Percentiles rank a stretch among this genome's conserved stretches.
phyloP scores from a whole-genome alignment of 305 asterid species.

The Solanum aculeatissimum region DNA sequence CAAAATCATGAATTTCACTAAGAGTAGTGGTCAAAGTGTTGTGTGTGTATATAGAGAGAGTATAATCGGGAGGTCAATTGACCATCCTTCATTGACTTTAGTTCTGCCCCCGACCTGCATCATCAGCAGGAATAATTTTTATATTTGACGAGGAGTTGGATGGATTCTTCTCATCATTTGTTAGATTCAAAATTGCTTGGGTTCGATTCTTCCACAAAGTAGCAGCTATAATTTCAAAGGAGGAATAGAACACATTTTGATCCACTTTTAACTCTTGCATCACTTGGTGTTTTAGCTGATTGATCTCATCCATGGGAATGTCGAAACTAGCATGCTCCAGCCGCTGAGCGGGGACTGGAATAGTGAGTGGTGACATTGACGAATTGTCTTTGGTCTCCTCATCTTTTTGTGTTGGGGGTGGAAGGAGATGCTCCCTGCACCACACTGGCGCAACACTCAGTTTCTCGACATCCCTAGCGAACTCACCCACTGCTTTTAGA shows the following conservation, averaged over 20 bases:
- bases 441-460: slow-evolving; percentile 22
- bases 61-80: background rate
- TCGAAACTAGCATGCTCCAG: slow-evolving; percentile 30
- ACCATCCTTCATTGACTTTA: background rate
- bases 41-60: background rate
- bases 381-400: background rate
- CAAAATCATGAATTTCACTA: background rate
- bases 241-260: slow-evolving; percentile 15
- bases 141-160: background rate
- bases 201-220: slow-evolving; percentile 30
- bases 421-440: slow-evolving; percentile 24
- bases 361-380: background rate
- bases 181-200: slow-evolving; percentile 11
- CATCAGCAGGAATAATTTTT: background rate
- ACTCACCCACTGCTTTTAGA: slow-evolving; percentile 39
- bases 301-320: slow-evolving; percentile 16
- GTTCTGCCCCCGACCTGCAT: background rate
- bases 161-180: background rate
- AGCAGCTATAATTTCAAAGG: slow-evolving; percentile 33
- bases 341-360: slow-evolving; percentile 11
- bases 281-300: slow-evolving; percentile 13
- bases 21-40: background rate
- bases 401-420: background rate
- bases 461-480: slow-evolving; percentile 24
- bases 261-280: slow-evolving; percentile 10